These are phyloP conservation scores for Apiospora phragmitis DNA, from an alignment of 2,329 filamentous ascomycete species.

Conservation along the genomic window DNA sequence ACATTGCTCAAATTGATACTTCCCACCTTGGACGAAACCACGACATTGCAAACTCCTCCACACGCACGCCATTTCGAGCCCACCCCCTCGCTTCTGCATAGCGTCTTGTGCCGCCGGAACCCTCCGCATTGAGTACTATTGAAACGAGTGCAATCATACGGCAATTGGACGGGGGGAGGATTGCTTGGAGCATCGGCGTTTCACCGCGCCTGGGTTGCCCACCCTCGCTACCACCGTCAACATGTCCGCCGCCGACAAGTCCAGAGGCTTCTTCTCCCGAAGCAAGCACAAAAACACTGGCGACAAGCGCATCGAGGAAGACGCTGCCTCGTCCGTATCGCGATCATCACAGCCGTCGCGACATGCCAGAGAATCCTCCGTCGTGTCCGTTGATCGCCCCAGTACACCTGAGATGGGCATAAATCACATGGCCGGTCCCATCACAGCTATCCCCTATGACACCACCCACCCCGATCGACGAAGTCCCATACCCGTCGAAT, in stretches of 20 bases:
- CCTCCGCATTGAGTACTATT: constrained; percentile 5
- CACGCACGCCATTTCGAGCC: neutral
- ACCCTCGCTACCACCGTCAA: constrained; percentile 12
- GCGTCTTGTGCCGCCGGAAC: neutral
- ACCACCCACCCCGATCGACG: constrained; percentile 63
- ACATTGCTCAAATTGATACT: neutral
- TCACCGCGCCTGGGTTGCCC: constrained; percentile 21
- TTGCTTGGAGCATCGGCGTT: constrained; percentile 27
- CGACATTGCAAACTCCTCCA: constrained; percentile 6
- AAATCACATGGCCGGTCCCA: constrained; percentile 76
- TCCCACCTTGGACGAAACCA: neutral
- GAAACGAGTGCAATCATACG: neutral
- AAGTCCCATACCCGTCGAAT: constrained; percentile 72
- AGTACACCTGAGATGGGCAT: constrained; percentile 65
- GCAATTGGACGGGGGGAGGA: constrained; percentile 15
- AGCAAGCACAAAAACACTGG: constrained; percentile 74
- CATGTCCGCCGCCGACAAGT: constrained; percentile 72
- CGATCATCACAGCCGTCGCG: constrained; percentile 59
- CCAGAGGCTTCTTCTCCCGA: constrained; percentile 85
- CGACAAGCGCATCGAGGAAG: constrained; percentile 64
- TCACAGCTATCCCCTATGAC: constrained; percentile 88
- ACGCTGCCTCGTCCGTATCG: constrained; percentile 62
- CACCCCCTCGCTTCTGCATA: constrained; percentile 1
- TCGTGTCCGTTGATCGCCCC: constrained; percentile 69
- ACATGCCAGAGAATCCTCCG: constrained; percentile 72